Evolutionary conservation across 2,329 filamentous ascomycete genomes (phyloP).

Genomic region (Lizonia empirigonia): DNA sequence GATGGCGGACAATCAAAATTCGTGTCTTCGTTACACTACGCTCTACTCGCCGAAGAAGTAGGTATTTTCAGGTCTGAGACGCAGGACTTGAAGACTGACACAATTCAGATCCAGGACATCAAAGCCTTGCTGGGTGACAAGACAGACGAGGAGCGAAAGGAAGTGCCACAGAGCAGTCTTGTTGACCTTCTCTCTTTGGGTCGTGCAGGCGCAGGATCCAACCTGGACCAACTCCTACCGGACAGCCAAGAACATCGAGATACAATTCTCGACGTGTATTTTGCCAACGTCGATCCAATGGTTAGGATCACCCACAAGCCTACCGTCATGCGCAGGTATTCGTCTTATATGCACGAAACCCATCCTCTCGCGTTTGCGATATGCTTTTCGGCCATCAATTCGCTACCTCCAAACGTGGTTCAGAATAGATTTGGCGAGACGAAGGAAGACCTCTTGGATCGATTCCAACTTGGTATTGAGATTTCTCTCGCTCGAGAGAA

Average conservation of each 20-base stretch:
- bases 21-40: slow-evolving; percentile 49
- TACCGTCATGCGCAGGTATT: slow-evolving; percentile 38
- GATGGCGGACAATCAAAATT: slow-evolving; percentile 48
- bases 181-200: slow-evolving; percentile 43
- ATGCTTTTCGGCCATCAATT: slow-evolving; percentile 46
- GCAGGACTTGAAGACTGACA: background rate
- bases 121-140: slow-evolving; percentile 44
- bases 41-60: slow-evolving; percentile 49
- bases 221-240: slow-evolving; percentile 38
- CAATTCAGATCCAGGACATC: slow-evolving; percentile 46
- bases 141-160: slow-evolving; percentile 39
- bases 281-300: slow-evolving; percentile 47
- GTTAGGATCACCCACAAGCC: slow-evolving; percentile 45
- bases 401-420: slow-evolving; percentile 38
- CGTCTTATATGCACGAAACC: slow-evolving; percentile 33
- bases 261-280: slow-evolving; percentile 43
- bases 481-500: slow-evolving; percentile 45
- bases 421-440: slow-evolving; percentile 40
- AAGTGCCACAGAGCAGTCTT: slow-evolving; percentile 37
- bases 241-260: slow-evolving; percentile 38
- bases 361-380: slow-evolving; percentile 46
- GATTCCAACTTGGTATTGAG: slow-evolving; percentile 44
- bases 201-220: slow-evolving; percentile 35
- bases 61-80: background rate
- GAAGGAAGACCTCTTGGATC: slow-evolving; percentile 40